These are phyloP conservation scores for Leishmania aethiopica DNA, from an alignment of 208 protist species.

Conservation along the genomic window DNA sequence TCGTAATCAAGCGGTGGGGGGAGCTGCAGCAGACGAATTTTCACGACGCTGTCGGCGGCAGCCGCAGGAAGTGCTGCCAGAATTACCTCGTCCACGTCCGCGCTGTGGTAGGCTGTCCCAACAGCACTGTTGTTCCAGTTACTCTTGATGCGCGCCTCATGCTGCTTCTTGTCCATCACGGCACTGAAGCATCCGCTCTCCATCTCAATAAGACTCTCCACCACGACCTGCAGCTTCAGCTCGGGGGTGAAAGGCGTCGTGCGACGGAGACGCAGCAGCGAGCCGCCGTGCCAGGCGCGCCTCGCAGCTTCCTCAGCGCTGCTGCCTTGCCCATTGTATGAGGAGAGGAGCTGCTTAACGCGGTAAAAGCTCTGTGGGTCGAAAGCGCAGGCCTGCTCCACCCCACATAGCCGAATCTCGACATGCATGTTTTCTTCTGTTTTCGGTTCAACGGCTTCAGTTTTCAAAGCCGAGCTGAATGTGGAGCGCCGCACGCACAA, in stretches of 20 bases:
- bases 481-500: neutral
- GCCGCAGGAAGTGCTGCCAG: constrained; percentile 64
- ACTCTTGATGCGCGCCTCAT: constrained; percentile 56
- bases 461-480: neutral
- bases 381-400: constrained; percentile 60
- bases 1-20: constrained; percentile 48
- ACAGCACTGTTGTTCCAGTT: constrained; percentile 72
- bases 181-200: constrained; percentile 52
- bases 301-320: constrained; percentile 4
- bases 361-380: constrained; percentile 80
- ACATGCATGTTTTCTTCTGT: constrained; percentile 59
- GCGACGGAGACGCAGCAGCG: constrained; percentile 18
- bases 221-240: constrained; percentile 71
- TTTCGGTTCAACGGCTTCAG: neutral
- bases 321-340: neutral
- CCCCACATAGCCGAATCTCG: constrained; percentile 65
- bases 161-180: constrained; percentile 33
- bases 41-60: constrained; percentile 63
- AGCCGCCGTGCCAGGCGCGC: constrained; percentile 7
- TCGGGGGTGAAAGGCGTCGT: constrained; percentile 27
- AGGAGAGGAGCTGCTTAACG: constrained; percentile 65
- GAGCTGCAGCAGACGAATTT: constrained; percentile 84
- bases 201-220: constrained; percentile 73
- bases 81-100: constrained; percentile 48
- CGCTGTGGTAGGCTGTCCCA: constrained; percentile 61